These are phyloP conservation scores for Usnea hakonensis DNA, from an alignment of 495 filamentous ascomycete species.

Conservation along the genomic window DNA sequence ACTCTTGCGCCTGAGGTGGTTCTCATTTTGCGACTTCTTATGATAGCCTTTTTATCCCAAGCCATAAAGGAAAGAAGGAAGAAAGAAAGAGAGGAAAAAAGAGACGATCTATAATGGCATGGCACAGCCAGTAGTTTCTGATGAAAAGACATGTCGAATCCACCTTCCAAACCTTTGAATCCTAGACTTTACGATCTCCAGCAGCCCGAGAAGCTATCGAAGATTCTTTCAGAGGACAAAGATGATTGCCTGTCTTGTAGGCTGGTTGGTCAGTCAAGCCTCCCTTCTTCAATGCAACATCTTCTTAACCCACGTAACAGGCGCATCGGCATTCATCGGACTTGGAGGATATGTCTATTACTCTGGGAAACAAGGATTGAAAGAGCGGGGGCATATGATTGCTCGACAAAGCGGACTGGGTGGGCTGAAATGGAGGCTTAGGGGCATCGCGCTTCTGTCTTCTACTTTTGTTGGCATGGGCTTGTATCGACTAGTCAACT, in stretches of 20 bases:
- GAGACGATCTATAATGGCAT: no score
- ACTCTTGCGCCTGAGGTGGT: no score
- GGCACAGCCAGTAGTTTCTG: no score
- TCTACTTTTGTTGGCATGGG: slow-evolving; percentile 63
- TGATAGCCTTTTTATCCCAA: no score
- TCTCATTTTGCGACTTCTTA: no score
- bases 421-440: slow-evolving; percentile 63
- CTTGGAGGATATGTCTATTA: slow-evolving; percentile 81
- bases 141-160: not conserved
- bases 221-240: slow-evolving; percentile 52
- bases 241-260: slow-evolving; percentile 65
- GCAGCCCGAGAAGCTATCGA: slow-evolving; percentile 44
- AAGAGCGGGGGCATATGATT: slow-evolving; percentile 60
- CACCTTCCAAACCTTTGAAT: slow-evolving; percentile 1
- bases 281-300: not conserved
- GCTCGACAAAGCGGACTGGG: slow-evolving; percentile 57
- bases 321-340: slow-evolving; percentile 78
- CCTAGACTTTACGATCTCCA: slow-evolving; percentile 37
- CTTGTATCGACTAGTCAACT: slow-evolving; percentile 50
- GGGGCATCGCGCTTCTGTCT: slow-evolving; percentile 66
- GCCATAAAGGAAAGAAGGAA: no score
- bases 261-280: slow-evolving; percentile 49
- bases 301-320: slow-evolving; percentile 34
- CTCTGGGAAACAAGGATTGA: slow-evolving; percentile 69
- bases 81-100: no score